Conservation (phyloP, 495 filamentous ascomycete species). For the Lophium mytilinum region DNA sequence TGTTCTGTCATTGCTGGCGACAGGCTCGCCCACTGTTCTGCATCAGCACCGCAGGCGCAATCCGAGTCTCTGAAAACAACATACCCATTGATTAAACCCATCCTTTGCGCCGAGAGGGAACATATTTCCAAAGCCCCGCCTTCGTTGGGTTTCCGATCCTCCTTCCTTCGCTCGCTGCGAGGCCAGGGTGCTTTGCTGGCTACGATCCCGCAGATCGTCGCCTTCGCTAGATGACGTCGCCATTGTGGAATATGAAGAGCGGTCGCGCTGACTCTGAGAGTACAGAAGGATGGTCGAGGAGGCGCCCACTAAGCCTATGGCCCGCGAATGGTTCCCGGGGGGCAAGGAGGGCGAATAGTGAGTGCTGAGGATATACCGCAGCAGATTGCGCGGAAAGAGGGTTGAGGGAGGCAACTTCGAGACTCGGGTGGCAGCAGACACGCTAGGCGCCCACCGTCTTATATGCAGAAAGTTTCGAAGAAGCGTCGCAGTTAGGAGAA, state of each 20-base stretch:
- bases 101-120: constrained; percentile 91
- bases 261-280: background rate
- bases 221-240: constrained; percentile 15
- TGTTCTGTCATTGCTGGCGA: constrained; percentile 82
- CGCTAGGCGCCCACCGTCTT: constrained; percentile 6
- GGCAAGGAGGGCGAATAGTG: background rate
- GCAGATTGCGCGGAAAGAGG: constrained; percentile 24
- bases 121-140: constrained; percentile 34
- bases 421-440: background rate
- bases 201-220: constrained; percentile 32
- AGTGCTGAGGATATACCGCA: constrained; percentile 14
- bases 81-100: constrained; percentile 85
- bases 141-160: constrained; percentile 2
- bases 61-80: constrained; percentile 21
- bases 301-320: constrained; percentile 13
- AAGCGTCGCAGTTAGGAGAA: background rate
- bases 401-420: constrained; percentile 14
- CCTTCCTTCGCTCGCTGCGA: constrained; percentile 43
- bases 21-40: constrained; percentile 66
- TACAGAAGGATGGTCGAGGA: background rate
- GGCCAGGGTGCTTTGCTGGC: constrained; percentile 43
- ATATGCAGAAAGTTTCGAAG: background rate
- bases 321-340: constrained; percentile 3
- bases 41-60: constrained; percentile 5
- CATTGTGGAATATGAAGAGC: constrained; percentile 25